Evolutionary conservation across 2,329 filamentous ascomycete genomes (phyloP), one percentile per base, ranked within the genome.

Genomic region (Botrytis hyacinthi): DNA sequence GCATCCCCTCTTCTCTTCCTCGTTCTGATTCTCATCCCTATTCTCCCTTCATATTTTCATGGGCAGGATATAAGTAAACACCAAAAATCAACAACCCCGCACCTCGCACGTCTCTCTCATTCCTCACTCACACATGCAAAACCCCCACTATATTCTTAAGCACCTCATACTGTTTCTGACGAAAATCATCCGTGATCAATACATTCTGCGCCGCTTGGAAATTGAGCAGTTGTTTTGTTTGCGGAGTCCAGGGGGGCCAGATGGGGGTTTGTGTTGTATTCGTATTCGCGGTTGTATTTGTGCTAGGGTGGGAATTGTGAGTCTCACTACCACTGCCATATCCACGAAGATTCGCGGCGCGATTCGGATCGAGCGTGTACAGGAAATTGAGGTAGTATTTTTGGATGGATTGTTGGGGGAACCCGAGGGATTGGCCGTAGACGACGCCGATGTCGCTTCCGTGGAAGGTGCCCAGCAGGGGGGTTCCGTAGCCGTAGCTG

Each of bases 391-490:
- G 85, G 78, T 93, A 95, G 81, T 94, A 95, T 0, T 86, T 87
- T 73, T 91, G 87, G 62, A 90, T 89, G 14, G 87, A 85, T 10
- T 79, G 81, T 48, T 87, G 87, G 14, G 75, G 74, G 22, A 75
- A 74, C 0, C 74, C 70, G 7, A 54, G 48, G 71, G 54, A 9
- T 63, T 88, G 8, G 74, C 76, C 76, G 76, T 93, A 93, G 0
- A 92, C 87, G 79, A 92, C 88, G 1, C 92, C 76, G 1, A 94
- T 76, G 77, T 95, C 92, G 1, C 86, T 89, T 22, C 82, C 91
- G 80, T 96, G 93, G 82, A 92, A 92, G 0, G 92, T 95, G 20
- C 93, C 93, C 0, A 95, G 80, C 67, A 94, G 82, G 0, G 93
- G 90, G 0, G 89, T 91, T 10, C 90, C 90, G 79, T 90, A 88